Percentiles rank a stretch among this genome's conserved stretches.
These are phyloP conservation scores for Fusarium multiceps DNA, from an alignment of 2,329 filamentous ascomycete species.

Conservation along the genomic window DNA sequence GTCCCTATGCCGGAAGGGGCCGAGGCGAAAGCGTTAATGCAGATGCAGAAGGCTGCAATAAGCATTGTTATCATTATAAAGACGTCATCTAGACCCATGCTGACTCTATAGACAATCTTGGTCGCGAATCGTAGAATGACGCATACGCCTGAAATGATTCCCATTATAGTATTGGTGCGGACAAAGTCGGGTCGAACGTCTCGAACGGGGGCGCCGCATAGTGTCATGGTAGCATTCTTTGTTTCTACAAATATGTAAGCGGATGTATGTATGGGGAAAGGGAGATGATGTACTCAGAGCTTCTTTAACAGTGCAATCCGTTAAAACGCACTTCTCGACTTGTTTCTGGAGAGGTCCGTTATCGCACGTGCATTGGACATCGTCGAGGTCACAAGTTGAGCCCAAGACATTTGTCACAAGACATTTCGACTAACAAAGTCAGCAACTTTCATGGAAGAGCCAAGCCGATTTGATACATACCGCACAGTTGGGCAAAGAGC, in stretches of 20 bases:
- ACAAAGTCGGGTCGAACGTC: slow-evolving; percentile 5
- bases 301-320: background rate
- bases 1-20: background rate
- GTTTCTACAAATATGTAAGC: background rate
- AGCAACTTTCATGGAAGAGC: background rate
- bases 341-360: background rate
- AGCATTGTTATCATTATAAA: slow-evolving; percentile 3
- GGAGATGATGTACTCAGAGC: background rate
- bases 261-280: fast-evolving
- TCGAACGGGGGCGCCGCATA: slow-evolving; percentile 1
- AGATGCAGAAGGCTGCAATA: background rate
- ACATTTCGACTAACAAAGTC: slow-evolving; percentile 32
- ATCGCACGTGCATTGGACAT: slow-evolving; percentile 1
- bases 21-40: background rate
- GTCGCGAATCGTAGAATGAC: slow-evolving; percentile 1
- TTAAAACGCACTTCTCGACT: background rate
- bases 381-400: slow-evolving; percentile 2
- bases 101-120: background rate
- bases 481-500: background rate
- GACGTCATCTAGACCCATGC: background rate
- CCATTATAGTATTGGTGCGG: background rate
- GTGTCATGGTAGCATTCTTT: background rate
- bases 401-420: background rate
- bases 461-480: background rate
- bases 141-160: background rate